Percentiles rank a stretch among this genome's conserved stretches.
Evolutionary conservation across 2,329 filamentous ascomycete species (phyloP).

Genomic region (Pseudocercospora crystallina): DNA sequence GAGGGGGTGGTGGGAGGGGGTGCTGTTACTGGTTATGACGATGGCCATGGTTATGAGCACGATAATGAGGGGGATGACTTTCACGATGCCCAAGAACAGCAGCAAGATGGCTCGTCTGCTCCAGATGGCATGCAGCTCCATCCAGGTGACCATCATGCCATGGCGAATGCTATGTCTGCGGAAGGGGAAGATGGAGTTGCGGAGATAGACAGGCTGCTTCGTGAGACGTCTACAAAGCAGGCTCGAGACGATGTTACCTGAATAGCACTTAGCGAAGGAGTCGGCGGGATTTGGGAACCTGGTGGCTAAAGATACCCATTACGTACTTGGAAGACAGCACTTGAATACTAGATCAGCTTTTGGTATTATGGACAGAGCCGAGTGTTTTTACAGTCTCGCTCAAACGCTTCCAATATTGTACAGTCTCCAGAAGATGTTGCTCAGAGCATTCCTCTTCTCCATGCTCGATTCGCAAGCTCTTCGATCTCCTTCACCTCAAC

Average conservation of each 20-base stretch:
- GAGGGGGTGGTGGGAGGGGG: background rate
- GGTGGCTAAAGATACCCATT: too few relatives aligned
- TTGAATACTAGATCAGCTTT: too few relatives aligned
- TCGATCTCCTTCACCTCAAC: slow-evolving; percentile 81
- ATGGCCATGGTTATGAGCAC: background rate
- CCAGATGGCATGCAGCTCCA: slow-evolving; percentile 19
- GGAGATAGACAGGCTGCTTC: slow-evolving; percentile 22
- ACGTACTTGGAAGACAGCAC: too few relatives aligned
- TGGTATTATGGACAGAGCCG: too few relatives aligned
- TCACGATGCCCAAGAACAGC: background rate
- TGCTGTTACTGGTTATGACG: background rate
- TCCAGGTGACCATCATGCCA: slow-evolving; percentile 21
- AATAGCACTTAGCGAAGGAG: too few relatives aligned
- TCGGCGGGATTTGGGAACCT: too few relatives aligned
- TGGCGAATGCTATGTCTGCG: slow-evolving; percentile 3
- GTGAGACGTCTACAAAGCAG: slow-evolving; percentile 21
- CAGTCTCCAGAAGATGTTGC: background rate
- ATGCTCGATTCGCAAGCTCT: slow-evolving; percentile 73
- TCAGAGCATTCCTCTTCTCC: slow-evolving; percentile 88
- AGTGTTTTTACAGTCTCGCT: slow-evolving; percentile 9
- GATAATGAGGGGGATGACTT: background rate
- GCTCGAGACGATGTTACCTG: slow-evolving; percentile 2
- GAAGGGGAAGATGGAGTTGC: slow-evolving; percentile 7
- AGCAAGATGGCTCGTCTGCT: background rate
- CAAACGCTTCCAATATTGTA: slow-evolving; percentile 9